phyloP scores from a whole-genome alignment of 2,329 filamentous ascomycete genomes.

The Chaetomiaceae sp. region DNA sequence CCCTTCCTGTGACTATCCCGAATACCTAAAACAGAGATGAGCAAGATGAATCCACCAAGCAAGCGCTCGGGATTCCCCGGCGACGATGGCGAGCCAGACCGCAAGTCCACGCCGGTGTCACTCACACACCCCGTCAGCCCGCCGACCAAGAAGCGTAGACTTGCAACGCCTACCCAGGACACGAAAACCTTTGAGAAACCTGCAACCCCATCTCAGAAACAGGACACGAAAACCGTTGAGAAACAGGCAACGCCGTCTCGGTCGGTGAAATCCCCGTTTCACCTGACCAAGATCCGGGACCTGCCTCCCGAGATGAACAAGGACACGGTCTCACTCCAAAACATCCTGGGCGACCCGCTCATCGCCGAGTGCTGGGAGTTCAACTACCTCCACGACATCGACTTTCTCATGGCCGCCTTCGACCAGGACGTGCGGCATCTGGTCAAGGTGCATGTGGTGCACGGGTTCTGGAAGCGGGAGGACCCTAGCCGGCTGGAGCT shows the following conservation, averaged over 20 bases:
- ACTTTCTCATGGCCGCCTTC: constrained; percentile 51
- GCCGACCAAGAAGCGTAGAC: constrained; percentile 19
- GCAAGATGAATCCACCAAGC: constrained; percentile 6
- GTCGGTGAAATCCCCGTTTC: constrained; percentile 58
- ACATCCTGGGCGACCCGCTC: constrained; percentile 68
- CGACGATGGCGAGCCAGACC: not conserved
- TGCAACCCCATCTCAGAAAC: too few relatives aligned
- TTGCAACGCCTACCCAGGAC: not conserved
- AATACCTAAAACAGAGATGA: too few relatives aligned
- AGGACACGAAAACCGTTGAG: too few relatives aligned
- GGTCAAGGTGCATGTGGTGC: constrained; percentile 52
- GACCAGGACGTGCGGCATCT: constrained; percentile 45
- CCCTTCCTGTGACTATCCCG: too few relatives aligned
- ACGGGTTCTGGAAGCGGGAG: constrained; percentile 64
- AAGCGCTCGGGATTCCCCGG: constrained; percentile 1
- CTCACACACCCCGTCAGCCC: constrained; percentile 43
- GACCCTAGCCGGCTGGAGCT: constrained; percentile 53
- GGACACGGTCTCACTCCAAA: constrained; percentile 59
- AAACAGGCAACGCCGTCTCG: not conserved
- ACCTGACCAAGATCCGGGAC: constrained; percentile 64
- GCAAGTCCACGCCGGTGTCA: constrained; percentile 26
- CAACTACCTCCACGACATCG: constrained; percentile 60
- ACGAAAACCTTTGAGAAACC: not conserved
- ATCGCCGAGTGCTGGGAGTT: constrained; percentile 70
- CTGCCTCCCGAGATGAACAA: constrained; percentile 55